Percentiles rank a stretch among this genome's conserved stretches.
Evolutionary conservation across 2,329 filamentous ascomycete species (phyloP).

Genomic region (Cladosporium colombiae): DNA sequence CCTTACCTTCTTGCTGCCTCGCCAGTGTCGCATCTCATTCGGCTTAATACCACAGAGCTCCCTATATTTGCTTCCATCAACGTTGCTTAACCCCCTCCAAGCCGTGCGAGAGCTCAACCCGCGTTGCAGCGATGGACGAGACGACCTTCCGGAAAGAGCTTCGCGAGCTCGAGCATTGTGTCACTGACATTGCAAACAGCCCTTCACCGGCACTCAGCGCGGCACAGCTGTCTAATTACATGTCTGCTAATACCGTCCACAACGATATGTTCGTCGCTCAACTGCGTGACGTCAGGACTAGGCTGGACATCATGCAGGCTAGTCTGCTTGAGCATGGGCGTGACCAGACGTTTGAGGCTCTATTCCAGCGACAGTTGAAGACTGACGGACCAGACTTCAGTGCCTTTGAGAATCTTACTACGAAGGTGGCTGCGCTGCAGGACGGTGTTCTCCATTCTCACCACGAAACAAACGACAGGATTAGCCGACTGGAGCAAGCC

Average conservation of each 20-base stretch:
- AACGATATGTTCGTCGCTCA: constrained; percentile 12
- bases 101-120: not conserved
- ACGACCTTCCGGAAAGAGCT: constrained; percentile 17
- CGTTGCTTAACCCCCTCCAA: not conserved
- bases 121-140: constrained; percentile 17
- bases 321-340: not conserved
- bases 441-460: not conserved
- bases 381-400: too few relatives aligned
- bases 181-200: constrained; percentile 1
- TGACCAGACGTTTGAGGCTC: not conserved
- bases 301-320: constrained; percentile 10
- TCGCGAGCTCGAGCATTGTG: constrained; percentile 16
- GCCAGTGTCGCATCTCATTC: not conserved
- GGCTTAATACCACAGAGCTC: not conserved
- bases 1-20: not conserved
- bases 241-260: not conserved
- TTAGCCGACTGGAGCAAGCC: not conserved
- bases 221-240: not conserved
- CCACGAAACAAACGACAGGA: not conserved
- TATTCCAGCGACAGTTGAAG: not conserved
- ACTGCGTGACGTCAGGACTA: constrained; percentile 13
- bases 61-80: constrained; percentile 1
- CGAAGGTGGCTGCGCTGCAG: not conserved
- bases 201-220: not conserved
- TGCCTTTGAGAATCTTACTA: not conserved